phyloP scores from a whole-genome alignment of 257 asterid species.

The Datura wrightii region DNA sequence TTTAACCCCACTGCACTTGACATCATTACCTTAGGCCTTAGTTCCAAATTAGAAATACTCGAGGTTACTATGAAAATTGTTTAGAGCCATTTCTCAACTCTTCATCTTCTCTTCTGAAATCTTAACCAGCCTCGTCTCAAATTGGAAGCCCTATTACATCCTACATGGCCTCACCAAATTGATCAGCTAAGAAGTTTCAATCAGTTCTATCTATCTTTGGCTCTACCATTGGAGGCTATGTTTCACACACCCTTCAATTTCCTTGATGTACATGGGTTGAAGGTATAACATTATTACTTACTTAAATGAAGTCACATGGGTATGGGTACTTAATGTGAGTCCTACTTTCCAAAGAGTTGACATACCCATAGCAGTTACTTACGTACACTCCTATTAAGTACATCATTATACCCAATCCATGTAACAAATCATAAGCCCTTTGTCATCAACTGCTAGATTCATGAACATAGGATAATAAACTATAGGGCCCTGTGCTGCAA shows the following conservation, averaged over 20 bases:
- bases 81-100: background rate
- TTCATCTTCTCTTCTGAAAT: constrained; percentile 10
- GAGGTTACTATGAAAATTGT: background rate
- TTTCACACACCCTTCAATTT: background rate
- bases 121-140: background rate
- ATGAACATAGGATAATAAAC: background rate
- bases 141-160: background rate
- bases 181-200: constrained; percentile 7
- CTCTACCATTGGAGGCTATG: background rate
- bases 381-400: background rate
- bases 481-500: background rate
- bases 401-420: constrained; percentile 13
- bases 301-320: background rate
- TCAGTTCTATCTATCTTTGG: constrained; percentile 6
- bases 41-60: constrained; percentile 14
- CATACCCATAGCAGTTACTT: background rate
- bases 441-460: constrained; percentile 24
- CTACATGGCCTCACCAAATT: constrained; percentile 7
- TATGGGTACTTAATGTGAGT: constrained; percentile 21
- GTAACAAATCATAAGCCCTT: constrained; percentile 14
- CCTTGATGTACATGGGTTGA: background rate
- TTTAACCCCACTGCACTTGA: background rate
- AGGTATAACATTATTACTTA: background rate
- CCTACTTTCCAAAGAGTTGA: constrained; percentile 5
- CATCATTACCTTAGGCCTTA: constrained; percentile 2